These are phyloP conservation scores for Oldenlandia corymbosa DNA, from an alignment of 257 asterid genomes.

Conservation along the genomic window DNA sequence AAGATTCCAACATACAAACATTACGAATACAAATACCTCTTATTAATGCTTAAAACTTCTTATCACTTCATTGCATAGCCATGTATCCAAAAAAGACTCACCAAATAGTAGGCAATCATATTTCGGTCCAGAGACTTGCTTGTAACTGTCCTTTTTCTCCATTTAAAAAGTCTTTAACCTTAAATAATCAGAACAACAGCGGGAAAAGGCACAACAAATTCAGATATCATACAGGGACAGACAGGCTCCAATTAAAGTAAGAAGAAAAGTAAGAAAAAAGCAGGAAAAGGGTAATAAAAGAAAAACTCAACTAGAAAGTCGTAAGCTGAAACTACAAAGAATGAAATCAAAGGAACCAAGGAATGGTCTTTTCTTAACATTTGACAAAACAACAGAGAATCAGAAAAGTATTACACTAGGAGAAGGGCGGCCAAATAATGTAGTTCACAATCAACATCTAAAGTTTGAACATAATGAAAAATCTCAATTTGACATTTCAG, in stretches of 20 bases:
- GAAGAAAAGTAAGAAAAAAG: not conserved
- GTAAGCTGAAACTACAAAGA: not conserved
- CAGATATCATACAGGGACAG: not conserved
- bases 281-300: not conserved
- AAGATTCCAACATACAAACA: slow-evolving; percentile 16
- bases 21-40: too few relatives aligned
- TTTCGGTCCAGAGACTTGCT: slow-evolving; percentile 37
- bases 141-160: slow-evolving; percentile 47
- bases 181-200: slow-evolving; percentile 16
- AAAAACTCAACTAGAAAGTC: not conserved
- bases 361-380: not conserved
- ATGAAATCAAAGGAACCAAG: not conserved
- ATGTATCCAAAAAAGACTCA: slow-evolving; percentile 24
- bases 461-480: not conserved
- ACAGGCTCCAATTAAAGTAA: not conserved
- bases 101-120: slow-evolving; percentile 87
- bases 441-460: not conserved
- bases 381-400: not conserved
- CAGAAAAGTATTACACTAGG: not conserved
- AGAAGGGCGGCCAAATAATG: not conserved
- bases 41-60: not conserved
- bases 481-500: not conserved
- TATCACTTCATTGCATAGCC: not conserved
- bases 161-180: slow-evolving; percentile 29
- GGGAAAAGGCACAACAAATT: not conserved